Evolutionary conservation across 345 rosid species (phyloP).

Genomic region (Eucalyptus cladocalyx): DNA sequence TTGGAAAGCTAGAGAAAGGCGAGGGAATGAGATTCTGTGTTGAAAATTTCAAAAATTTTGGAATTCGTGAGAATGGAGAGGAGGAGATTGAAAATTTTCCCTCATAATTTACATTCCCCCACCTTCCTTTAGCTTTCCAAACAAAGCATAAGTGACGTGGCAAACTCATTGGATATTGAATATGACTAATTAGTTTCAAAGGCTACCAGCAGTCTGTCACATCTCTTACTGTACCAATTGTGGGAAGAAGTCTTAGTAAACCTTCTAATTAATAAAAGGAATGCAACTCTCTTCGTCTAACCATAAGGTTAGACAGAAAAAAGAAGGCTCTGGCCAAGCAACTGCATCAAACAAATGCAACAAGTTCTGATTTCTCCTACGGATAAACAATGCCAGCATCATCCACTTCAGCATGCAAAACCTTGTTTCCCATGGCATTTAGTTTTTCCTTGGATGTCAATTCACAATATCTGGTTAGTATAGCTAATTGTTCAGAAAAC

Average conservation of each 20-base stretch:
- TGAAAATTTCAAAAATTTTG: background rate
- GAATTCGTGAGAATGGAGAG: background rate
- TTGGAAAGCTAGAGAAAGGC: background rate
- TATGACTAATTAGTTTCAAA: background rate
- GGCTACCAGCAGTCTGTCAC: background rate
- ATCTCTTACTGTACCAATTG: background rate
- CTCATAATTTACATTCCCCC: background rate
- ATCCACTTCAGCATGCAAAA: background rate
- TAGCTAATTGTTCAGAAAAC: background rate
- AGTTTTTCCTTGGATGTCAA: background rate
- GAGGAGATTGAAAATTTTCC: background rate
- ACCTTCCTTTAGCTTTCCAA: background rate
- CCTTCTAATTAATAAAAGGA: background rate
- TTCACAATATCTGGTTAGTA: background rate
- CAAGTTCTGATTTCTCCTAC: background rate
- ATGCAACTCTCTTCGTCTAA: background rate
- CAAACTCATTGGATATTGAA: background rate
- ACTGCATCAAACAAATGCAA: background rate
- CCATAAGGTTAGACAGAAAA: background rate
- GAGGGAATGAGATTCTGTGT: background rate
- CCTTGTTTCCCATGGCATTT: background rate
- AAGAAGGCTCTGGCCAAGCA: background rate
- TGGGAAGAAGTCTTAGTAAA: background rate
- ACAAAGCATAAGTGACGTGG: background rate
- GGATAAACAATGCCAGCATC: background rate